Evolutionary conservation across 768 basidiomycete species (phyloP), one percentile per base, ranked within the genome.

Genomic region (Ramaria sp.): DNA sequence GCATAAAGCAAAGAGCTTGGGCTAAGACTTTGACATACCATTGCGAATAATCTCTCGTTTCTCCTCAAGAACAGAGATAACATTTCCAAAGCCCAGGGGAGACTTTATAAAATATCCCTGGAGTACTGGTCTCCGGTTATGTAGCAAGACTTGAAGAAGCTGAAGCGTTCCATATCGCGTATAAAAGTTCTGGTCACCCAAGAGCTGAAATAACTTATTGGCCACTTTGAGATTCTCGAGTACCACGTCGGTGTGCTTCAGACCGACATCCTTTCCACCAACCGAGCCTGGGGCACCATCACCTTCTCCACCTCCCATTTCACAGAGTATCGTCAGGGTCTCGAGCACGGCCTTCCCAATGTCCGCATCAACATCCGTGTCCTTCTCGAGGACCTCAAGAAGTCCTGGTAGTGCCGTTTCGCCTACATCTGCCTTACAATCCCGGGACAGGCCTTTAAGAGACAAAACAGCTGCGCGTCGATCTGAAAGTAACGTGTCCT

Each of bases 31-130:
- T 4, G 22, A 69, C 82, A 59, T 65, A 91, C 91, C 91, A 69
- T 90, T 91, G 54, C 90, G 77, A 59, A 94, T 86, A 49, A 94
- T 90, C 67, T 95, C 92, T 52, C 88, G 73, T 67, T 84, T 86
- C 63, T 94, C 93, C 60, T 91, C 90, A 33, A 94, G 72, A 10
- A 84, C 77, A 1, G 82, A 75, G 55, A 91, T 80, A 45, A 92
- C 73, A 22, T 62, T 51, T 3, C 63, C 62, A 51, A 87, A 85
- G 3, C 80, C 73, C 39, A 82, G 82, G 3, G 89, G 78, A 7
- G 90, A 83, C 51, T 85, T 91, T 61, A 98, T 75, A 67, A 99
- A 95, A 69, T 93, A 91, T n/a, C 78, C 78, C 68, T 99, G 96
- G 10, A 96, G 83, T 37, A 77, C 72, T 54, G 85, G 81, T 22